phyloP scores from a whole-genome alignment of 306 rosid species.

The Purshia tridentata region DNA sequence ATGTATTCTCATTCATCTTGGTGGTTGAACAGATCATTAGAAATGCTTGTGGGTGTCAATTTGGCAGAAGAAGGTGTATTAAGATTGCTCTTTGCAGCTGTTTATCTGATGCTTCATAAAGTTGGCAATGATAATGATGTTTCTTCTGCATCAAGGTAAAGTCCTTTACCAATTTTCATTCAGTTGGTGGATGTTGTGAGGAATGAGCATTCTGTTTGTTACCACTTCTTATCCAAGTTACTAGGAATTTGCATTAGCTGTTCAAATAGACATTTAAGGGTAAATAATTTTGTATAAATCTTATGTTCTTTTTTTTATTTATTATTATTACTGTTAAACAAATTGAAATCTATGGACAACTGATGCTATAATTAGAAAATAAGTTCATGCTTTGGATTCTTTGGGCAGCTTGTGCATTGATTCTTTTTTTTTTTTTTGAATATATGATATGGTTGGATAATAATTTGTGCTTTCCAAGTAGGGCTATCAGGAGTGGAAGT shows the following conservation, averaged over 20 bases:
- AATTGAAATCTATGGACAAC: not conserved
- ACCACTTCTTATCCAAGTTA: not conserved
- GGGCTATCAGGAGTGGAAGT: not conserved
- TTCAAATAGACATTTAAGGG: not conserved
- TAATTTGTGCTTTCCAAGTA: not conserved
- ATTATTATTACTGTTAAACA: not conserved
- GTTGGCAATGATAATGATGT: constrained; percentile 75
- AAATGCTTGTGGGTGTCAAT: constrained; percentile 85
- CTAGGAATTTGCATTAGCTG: not conserved
- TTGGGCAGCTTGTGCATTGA: not conserved
- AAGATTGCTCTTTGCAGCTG: constrained; percentile 81
- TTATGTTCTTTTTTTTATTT: not conserved
- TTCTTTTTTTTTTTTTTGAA: not conserved
- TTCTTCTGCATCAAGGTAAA: constrained; percentile 91
- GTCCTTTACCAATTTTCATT: constrained; percentile 20
- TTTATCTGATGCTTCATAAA: constrained; percentile 73
- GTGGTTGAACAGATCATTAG: constrained; percentile 80
- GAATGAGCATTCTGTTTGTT: not conserved
- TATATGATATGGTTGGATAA: not conserved
- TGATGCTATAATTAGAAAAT: not conserved
- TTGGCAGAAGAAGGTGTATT: constrained; percentile 85
- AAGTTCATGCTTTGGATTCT: not conserved
- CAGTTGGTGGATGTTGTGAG: constrained; percentile 11
- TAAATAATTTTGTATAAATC: not conserved
- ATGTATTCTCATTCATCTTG: constrained; percentile 53